Evolutionary conservation across 495 filamentous ascomycete species (phyloP), one percentile per base, ranked within the genome.

Genomic region (Penicillium steckii): DNA sequence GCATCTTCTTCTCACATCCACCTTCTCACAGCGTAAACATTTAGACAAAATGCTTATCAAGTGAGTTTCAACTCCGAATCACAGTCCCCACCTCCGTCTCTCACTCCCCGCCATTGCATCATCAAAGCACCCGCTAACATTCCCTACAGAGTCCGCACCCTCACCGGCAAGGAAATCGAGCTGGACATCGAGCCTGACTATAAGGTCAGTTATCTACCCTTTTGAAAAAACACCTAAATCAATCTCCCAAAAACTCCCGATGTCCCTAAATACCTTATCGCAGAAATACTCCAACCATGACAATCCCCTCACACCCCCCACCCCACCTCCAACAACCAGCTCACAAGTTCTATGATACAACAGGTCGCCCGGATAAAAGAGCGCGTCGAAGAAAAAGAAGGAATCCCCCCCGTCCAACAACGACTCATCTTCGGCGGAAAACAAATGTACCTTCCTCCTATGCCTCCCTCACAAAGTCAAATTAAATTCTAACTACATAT

Each of bases 151-250:
- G 94, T 98, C 69, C 88, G 94, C 64, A 98, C 94, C 60, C 85
- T 98, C 50, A 97, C 94, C 45, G 95, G 94, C 62, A 97, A 97
- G 78, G 90, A 97, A 74, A 97, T 98, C 73, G 92, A 96, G 75
- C 83, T 98, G 48, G 91, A 97, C 68, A 95, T 98, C 65, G 94
- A 98, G 75, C 75, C 83, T 8, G 86, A 92, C 59, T 92, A 96
- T 75, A 95, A 90, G 79, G 92, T 95, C 73, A 62, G 55, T 50
- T 7, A 27, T 10, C 26, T 10, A 4, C 26, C 26, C 26, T 27
- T 10, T 27, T 5, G 5, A 4, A 5, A 27, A 27, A 4, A 4
- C 10, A 27, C 26, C 26, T 27, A 27, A 5, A 4, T 13, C 29
- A 12, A 2, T 13, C 5, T 13, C 3, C 29, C 0, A 3, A 4